phyloP scores from a whole-genome alignment of 2,329 filamentous ascomycete genomes.

The Lasiodiplodia sp. region DNA sequence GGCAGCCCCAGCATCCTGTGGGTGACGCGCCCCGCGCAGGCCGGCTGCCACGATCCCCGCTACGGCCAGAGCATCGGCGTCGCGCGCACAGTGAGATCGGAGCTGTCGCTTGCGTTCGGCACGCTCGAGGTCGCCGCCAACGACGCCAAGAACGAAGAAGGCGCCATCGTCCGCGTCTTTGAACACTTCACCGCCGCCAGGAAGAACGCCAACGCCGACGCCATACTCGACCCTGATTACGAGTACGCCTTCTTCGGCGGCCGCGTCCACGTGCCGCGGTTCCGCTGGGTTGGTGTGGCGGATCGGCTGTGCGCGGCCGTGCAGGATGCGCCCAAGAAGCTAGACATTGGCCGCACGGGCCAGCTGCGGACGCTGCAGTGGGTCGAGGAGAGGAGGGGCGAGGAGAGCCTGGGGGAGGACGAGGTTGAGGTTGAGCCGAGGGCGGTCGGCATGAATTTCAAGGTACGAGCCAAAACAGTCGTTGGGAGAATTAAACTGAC shows the following conservation, averaged over 20 bases:
- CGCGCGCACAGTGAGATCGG: slow-evolving; percentile 40
- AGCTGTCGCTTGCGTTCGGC: slow-evolving; percentile 39
- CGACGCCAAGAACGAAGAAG: background rate
- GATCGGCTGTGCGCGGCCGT: slow-evolving; percentile 28
- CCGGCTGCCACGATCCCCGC: slow-evolving; percentile 39
- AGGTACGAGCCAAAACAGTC: too few relatives aligned
- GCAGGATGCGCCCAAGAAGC: background rate
- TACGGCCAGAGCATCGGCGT: slow-evolving; percentile 40
- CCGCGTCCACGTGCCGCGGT: slow-evolving; percentile 37
- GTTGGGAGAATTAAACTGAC: too few relatives aligned
- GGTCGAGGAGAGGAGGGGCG: slow-evolving; percentile 18
- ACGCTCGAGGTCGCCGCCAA: slow-evolving; percentile 35
- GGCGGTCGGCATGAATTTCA: slow-evolving; percentile 37
- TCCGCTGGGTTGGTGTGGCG: slow-evolving; percentile 32
- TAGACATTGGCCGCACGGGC: slow-evolving; percentile 35
- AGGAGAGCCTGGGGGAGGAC: background rate
- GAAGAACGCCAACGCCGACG: too few relatives aligned
- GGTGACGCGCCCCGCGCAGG: slow-evolving; percentile 38
- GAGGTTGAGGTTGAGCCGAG: slow-evolving; percentile 35
- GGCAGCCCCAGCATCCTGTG: slow-evolving; percentile 37
- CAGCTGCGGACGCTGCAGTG: slow-evolving; percentile 37
- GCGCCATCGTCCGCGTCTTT: slow-evolving; percentile 23
- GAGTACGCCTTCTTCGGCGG: slow-evolving; percentile 41
- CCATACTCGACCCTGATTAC: slow-evolving; percentile 34
- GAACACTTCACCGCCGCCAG: slow-evolving; percentile 24